These are phyloP conservation scores for Fusarium nematophilum DNA, from an alignment of 2,329 filamentous ascomycete species.

Conservation along the genomic window DNA sequence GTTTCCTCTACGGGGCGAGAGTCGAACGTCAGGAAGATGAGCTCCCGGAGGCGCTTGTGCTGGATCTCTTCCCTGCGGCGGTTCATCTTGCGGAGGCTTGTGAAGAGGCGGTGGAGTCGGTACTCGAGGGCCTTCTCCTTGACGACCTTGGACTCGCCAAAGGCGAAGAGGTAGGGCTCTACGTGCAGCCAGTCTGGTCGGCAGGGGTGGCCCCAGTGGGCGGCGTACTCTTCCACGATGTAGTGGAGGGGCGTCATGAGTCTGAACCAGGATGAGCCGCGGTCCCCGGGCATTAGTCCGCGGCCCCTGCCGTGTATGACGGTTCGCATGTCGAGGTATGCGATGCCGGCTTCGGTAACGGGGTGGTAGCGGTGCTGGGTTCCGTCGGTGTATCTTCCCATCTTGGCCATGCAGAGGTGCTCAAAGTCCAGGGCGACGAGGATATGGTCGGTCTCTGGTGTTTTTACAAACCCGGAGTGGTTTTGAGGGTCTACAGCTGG, in stretches of 20 bases:
- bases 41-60: not conserved
- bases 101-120: constrained; percentile 5
- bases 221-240: constrained; percentile 21
- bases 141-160: constrained; percentile 22
- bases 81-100: constrained; percentile 12
- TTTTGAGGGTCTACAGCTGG: not conserved
- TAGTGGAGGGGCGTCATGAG: constrained; percentile 25
- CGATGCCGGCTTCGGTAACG: constrained; percentile 18
- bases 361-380: constrained; percentile 4
- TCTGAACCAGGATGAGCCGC: constrained; percentile 32
- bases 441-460: constrained; percentile 13
- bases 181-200: constrained; percentile 1
- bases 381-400: not conserved
- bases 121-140: not conserved
- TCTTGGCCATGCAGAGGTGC: constrained; percentile 14
- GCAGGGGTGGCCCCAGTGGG: constrained; percentile 18
- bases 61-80: constrained; percentile 9
- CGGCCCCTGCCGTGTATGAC: not conserved
- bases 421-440: constrained; percentile 22
- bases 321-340: constrained; percentile 27
- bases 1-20: not conserved
- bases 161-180: constrained; percentile 27
- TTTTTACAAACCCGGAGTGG: not conserved
- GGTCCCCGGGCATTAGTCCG: constrained; percentile 7
- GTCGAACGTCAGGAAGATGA: constrained; percentile 26